Evolutionary conservation across 2,329 filamentous ascomycete genomes (phyloP).

Genomic region (Clonostachys solani): DNA sequence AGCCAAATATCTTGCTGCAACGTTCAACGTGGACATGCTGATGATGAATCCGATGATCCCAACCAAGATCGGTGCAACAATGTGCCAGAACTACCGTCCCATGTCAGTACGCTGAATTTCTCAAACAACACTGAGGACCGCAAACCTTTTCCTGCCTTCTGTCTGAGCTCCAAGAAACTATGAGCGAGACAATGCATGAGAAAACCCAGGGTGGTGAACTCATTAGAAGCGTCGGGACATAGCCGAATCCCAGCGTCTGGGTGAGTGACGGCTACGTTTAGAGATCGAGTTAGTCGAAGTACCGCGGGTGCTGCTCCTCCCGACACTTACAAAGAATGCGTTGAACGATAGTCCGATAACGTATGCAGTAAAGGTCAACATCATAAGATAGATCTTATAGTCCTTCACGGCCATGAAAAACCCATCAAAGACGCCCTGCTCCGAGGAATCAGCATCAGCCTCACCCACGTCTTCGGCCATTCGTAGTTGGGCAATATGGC

Average conservation of each 20-base stretch:
- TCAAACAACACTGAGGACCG: not conserved
- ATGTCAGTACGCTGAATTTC: not conserved
- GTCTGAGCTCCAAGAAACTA: slow-evolving; percentile 53
- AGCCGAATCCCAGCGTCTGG: slow-evolving; percentile 44
- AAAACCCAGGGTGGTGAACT: slow-evolving; percentile 56
- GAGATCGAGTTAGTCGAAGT: slow-evolving; percentile 3
- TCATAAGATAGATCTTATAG: slow-evolving; percentile 59
- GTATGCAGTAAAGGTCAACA: slow-evolving; percentile 57
- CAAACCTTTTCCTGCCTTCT: slow-evolving; percentile 46
- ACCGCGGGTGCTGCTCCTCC: not conserved
- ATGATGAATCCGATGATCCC: slow-evolving; percentile 56
- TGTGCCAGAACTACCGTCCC: slow-evolving; percentile 48
- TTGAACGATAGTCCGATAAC: slow-evolving; percentile 56
- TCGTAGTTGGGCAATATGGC: slow-evolving; percentile 46
- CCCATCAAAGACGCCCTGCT: slow-evolving; percentile 47
- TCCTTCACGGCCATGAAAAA: slow-evolving; percentile 57
- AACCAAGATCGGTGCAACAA: slow-evolving; percentile 44
- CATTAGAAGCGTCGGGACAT: slow-evolving; percentile 50
- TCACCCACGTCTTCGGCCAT: slow-evolving; percentile 56
- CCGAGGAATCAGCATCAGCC: slow-evolving; percentile 43
- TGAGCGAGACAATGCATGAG: slow-evolving; percentile 50
- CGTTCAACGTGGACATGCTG: slow-evolving; percentile 51
- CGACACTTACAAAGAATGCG: slow-evolving; percentile 45
- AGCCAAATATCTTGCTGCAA: slow-evolving; percentile 54
- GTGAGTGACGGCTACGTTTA: slow-evolving; percentile 41